These are phyloP conservation scores for Ettlia oleoabundans DNA, from an alignment of 139 green algal species.

Conservation along the genomic window DNA sequence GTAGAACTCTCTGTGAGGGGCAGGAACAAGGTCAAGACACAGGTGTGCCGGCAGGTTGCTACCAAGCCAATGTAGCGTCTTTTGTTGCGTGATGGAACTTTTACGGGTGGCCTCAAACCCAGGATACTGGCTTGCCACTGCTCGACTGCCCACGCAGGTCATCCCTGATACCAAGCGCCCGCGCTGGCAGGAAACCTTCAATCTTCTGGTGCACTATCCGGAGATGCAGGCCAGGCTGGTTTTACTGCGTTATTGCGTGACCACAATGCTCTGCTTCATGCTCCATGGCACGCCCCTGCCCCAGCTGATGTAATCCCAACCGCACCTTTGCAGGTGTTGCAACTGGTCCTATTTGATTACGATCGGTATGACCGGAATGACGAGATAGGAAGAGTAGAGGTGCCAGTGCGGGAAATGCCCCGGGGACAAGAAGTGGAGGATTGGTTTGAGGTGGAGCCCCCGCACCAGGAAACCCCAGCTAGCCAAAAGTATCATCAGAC, in stretches of 20 bases:
- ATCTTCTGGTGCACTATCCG: conserved; percentile 47
- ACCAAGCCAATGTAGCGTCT: no score
- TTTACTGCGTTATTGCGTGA: no score
- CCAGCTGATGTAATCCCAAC: no score
- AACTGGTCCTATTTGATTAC: conserved; percentile 3
- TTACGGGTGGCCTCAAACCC: no score
- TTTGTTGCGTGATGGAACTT: background rate
- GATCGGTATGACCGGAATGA: conserved; percentile 16
- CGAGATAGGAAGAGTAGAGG: conserved; percentile 24
- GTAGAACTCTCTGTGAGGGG: conserved; percentile 18
- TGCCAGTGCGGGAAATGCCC: conserved; percentile 2
- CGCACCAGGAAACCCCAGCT: conserved; percentile 13
- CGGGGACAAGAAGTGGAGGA: background rate
- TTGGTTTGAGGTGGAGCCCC: conserved; percentile 2
- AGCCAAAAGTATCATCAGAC: background rate
- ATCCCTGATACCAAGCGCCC: conserved; percentile 30
- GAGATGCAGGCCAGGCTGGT: conserved; percentile 28
- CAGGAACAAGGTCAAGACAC: conserved; percentile 41
- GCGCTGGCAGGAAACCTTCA: conserved; percentile 49
- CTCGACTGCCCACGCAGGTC: background rate
- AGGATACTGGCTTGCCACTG: no score
- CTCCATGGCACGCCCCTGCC: no score
- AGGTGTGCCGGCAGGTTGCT: no score
- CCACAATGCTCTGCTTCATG: no score
- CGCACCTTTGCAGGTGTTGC: no score